Evolutionary conservation across 306 rosid genomes (phyloP).

Genomic region (Cucurbita ficifolia): DNA sequence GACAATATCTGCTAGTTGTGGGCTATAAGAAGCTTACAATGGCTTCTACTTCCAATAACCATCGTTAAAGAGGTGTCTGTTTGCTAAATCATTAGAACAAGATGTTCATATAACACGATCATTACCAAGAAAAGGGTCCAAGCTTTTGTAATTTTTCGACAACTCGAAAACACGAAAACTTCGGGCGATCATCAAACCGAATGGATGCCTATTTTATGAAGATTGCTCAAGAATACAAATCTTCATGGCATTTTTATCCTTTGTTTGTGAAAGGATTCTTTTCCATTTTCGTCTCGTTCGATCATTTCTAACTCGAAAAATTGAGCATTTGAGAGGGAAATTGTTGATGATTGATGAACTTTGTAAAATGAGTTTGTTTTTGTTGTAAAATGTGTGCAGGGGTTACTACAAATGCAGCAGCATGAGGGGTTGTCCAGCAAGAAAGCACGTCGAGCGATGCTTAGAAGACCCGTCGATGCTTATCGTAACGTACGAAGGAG

Average conservation of each 20-base stretch:
- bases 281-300: not conserved
- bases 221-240: not conserved
- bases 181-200: not conserved
- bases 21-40: no score
- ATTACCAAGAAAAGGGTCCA: not conserved
- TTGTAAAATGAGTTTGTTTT: not conserved
- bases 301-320: not conserved
- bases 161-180: not conserved
- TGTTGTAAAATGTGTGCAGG: constrained; percentile 28
- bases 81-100: not conserved
- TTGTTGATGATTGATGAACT: constrained; percentile 5
- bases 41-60: not conserved
- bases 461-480: constrained; percentile 95
- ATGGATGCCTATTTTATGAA: not conserved
- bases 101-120: not conserved
- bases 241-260: not conserved
- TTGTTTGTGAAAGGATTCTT: not conserved
- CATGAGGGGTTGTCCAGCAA: constrained; percentile 99
- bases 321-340: not conserved
- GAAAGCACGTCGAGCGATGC: constrained; percentile 97
- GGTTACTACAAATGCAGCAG: constrained; percentile 99
- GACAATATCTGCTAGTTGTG: no score
- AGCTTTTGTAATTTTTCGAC: not conserved
- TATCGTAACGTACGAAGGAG: constrained; percentile 90
- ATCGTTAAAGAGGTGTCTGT: not conserved